Evolutionary conservation across 192 early-diverging fungal species (phyloP).

Genomic region (Linnemannia elongata): DNA sequence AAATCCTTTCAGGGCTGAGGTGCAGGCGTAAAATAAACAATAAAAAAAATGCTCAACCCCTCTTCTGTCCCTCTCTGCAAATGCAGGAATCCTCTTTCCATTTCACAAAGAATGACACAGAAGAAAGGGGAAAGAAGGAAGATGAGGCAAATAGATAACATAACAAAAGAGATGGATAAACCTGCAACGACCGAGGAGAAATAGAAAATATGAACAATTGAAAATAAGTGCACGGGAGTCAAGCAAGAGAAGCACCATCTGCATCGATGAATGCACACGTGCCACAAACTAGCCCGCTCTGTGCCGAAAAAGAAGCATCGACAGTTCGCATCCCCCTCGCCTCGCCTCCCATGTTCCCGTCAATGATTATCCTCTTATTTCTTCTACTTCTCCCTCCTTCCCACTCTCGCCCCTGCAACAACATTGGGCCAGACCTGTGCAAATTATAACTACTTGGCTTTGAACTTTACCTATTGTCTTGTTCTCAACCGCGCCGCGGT

Average conservation of each 20-base stretch:
- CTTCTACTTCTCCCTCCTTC: background rate
- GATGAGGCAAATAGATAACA: background rate
- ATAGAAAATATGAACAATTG: background rate
- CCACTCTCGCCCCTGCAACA: background rate
- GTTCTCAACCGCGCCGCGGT: conserved; percentile 35
- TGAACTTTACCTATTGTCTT: conserved; percentile 45
- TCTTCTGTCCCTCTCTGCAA: background rate
- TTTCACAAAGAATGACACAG: background rate
- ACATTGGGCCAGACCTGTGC: background rate
- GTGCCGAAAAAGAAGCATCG: background rate
- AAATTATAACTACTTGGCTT: background rate
- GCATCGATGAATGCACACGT: background rate
- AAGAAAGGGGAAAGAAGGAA: background rate
- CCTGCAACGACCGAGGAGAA: background rate
- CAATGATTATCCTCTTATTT: background rate
- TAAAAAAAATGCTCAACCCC: background rate
- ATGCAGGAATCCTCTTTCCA: too few species aligned
- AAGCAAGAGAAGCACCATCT: conserved; percentile 1
- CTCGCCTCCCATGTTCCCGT: background rate
- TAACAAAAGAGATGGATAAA: background rate
- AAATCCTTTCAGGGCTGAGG: background rate
- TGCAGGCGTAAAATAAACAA: background rate
- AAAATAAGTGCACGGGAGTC: background rate
- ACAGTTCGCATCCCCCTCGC: background rate
- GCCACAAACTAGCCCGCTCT: background rate